A percentile compares a stretch with the other conserved stretches of the same genome.
phyloP scores from a whole-genome alignment of 2,329 filamentous ascomycete species.

The Colletotrichum eremochloae region DNA sequence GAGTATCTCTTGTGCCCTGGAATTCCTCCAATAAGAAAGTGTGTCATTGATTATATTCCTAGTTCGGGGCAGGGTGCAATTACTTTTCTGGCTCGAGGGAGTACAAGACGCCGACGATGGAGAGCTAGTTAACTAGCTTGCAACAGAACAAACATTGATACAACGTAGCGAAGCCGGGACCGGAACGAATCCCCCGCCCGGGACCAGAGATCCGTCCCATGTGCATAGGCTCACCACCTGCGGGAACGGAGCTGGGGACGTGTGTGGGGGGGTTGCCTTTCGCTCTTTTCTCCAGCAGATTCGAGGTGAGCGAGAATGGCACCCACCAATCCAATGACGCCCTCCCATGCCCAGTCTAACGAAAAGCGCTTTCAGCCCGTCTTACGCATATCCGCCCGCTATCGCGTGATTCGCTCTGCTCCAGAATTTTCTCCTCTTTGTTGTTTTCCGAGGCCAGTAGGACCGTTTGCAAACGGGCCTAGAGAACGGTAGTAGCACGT shows the following conservation, averaged over 20 bases:
- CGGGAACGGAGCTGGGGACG: constrained; percentile 6
- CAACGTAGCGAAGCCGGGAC: constrained; percentile 3
- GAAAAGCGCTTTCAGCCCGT: constrained; percentile 6
- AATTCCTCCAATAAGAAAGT: neutral
- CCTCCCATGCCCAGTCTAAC: neutral
- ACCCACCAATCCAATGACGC: neutral
- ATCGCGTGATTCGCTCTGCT: constrained; percentile 32
- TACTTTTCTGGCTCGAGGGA: neutral
- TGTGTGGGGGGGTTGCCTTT: neutral
- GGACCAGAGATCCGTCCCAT: neutral
- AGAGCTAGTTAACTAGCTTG: neutral
- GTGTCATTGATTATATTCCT: neutral
- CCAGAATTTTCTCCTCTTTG: constrained; percentile 1
- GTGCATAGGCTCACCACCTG: neutral
- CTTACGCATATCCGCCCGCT: constrained; percentile 37
- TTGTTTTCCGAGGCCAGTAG: neutral
- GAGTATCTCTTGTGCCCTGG: neutral
- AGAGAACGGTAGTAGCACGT: neutral
- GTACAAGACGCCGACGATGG: neutral
- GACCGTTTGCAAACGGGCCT: neutral
- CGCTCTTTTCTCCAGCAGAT: neutral
- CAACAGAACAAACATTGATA: neutral
- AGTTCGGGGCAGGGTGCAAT: neutral
- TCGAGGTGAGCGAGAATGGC: neutral
- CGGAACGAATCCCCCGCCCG: neutral